Base-by-base conservation (phyloP, 768 basidiomycete genomes). In the Collybiopsis confluens region DNA sequence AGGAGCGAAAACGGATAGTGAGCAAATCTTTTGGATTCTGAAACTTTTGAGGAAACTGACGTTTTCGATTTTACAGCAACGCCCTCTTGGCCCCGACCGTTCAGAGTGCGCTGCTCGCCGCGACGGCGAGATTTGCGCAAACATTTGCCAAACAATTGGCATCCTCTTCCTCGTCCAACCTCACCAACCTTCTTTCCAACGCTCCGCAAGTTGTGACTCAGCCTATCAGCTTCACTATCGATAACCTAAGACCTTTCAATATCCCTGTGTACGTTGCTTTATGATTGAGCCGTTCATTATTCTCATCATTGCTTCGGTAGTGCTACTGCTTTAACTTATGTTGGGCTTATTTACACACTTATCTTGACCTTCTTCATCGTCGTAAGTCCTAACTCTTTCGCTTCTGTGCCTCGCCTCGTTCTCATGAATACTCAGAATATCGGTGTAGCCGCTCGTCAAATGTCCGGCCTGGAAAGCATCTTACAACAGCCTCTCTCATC, bases 1-100 rank as follows among this genome's bases (percentile, higher is more conserved):
- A 64, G 77, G 26, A 79, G 70, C 50, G 77, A 78, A 56, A 77
- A 76, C 35, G 67, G 70, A 7, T 78, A 70, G 79, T 80, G 59
- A 58, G 76, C 57, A 36, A 37, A 27, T 8, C 13, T 37, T 15
- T 9, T 37, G 2, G n/a, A n/a, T 38, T 48, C 54, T 28, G 50
- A 52, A 26, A 56, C 53, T 55, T 57, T 55, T 44, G 16, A 49
- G 10, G 15, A 37, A 23, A 33, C 48, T 26, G 21, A n/a, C 15
- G 28, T 18, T 16, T 37, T 35, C 28, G 2, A 26, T 36, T 47
- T 9, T 46, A 45, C 45, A 62, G 63, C 26, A 62, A 62, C 21
- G 56, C 45, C 7, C 24, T 62, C 16, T 11, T 62, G 13, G 44
- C 27, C 21, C 61, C 63, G 37, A 55, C 49, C 15, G 57, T 59